Base-by-base conservation (phyloP, 2,329 filamentous ascomycete genomes). In the Ascochyta viciae-villosae region DNA sequence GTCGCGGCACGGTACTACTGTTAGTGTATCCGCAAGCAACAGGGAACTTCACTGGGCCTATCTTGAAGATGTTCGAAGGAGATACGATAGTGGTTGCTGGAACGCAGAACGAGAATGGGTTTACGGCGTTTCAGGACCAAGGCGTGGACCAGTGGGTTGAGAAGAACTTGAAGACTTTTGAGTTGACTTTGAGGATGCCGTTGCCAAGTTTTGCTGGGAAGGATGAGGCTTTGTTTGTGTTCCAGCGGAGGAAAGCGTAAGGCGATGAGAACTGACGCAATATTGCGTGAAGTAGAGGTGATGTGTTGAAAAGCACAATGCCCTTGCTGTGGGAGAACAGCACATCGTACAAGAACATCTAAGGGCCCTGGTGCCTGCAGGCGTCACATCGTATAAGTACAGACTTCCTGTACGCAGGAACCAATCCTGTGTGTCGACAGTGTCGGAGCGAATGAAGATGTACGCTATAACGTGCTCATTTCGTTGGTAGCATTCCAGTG, bases 161-260 rank as follows among this genome's bases (percentile, higher is more conserved):
- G 57, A 76, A 72, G 43, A 83, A 88, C 67, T 81, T 85, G 66
- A 71, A 68, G 24, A 79, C 78, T 1, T 92, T 87, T 83, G 80
- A 81, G 45, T 83, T 84, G 72, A 79, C 84, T 2, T 80, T 85
- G 13, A 87, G 89, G 76, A 80, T 91, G 58, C 82, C 89, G 4
- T 72, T 92, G 68, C 89, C 89, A 22, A 90, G 87, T 71, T 92
- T 92, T 74, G 85, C 88, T 3, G 89, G 87, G 26, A 92, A 92
- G 73, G 89, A 92, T 65, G 89, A 92, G 75, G 89, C 86, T 0
- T 67, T 92, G 51, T 92, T 87, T 74, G 82, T 90, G 19, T 91
- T 89, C 50, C 71, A 76, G 63, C 74, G 73, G 54, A 74, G 58
- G 54, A 65, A 65, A 45, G 45, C 42, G 12, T 58, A 19, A 45